These are phyloP conservation scores for Ceratobasidium papillatum DNA, from an alignment of 1,284 basidiomycete genomes.

Conservation along the genomic window DNA sequence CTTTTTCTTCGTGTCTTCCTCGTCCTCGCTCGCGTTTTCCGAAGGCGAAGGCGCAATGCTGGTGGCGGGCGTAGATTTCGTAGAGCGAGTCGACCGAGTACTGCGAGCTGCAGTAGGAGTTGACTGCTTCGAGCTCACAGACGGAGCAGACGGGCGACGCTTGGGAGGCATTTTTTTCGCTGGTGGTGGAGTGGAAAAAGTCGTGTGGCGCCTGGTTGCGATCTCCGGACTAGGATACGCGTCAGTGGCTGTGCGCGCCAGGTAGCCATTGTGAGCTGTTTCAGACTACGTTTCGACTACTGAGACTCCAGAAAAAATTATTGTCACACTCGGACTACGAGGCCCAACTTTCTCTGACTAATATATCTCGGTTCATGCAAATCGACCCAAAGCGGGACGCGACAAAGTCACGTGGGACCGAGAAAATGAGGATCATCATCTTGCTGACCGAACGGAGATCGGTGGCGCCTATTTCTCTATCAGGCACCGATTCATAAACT, in stretches of 20 bases:
- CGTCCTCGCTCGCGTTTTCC: background rate
- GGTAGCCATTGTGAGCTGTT: background rate
- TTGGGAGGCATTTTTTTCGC: constrained; percentile 32
- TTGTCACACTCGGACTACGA: background rate
- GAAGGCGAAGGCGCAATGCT: constrained; percentile 6
- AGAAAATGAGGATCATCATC: background rate
- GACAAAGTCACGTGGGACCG: constrained; percentile 28
- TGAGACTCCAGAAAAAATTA: background rate
- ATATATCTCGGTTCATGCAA: background rate
- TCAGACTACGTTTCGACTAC: background rate
- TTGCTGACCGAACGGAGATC: constrained; percentile 29
- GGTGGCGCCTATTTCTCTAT: constrained; percentile 20
- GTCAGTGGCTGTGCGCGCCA: constrained; percentile 11
- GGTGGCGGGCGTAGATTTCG: constrained; percentile 31
- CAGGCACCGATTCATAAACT: background rate
- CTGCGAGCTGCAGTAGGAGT: constrained; percentile 15
- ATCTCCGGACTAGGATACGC: constrained; percentile 34
- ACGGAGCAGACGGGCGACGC: constrained; percentile 7
- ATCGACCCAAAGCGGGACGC: background rate
- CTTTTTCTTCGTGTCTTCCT: background rate
- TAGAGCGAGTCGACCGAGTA: constrained; percentile 21
- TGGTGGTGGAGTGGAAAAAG: constrained; percentile 11
- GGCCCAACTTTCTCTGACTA: background rate
- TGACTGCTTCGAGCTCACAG: constrained; percentile 16
- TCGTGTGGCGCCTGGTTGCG: constrained; percentile 9